Evolutionary conservation across 2,329 filamentous ascomycete genomes (phyloP).

Genomic region (Exutisphaerella laricina): DNA sequence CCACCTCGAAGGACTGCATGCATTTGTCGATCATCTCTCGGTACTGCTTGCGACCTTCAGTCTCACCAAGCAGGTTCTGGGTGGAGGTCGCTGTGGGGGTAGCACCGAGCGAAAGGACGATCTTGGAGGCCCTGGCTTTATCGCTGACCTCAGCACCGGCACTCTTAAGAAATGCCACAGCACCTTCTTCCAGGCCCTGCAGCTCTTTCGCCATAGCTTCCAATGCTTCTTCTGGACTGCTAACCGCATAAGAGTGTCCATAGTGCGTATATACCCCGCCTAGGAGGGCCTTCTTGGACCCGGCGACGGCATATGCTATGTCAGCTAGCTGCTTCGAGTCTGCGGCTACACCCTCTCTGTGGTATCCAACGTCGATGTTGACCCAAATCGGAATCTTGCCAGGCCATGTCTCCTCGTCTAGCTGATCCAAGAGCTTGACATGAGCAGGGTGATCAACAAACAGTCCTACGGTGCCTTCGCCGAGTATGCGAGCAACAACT

Average conservation of each 20-base stretch:
- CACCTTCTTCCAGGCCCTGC: slow-evolving; percentile 46
- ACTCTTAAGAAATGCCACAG: slow-evolving; percentile 31
- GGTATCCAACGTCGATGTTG: slow-evolving; percentile 69
- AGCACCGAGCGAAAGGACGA: slow-evolving; percentile 65
- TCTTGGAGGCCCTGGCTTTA: slow-evolving; percentile 22
- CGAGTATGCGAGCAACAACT: slow-evolving; percentile 51
- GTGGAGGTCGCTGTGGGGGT: slow-evolving; percentile 67
- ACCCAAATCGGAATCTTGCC: slow-evolving; percentile 56
- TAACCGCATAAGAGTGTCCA: slow-evolving; percentile 61
- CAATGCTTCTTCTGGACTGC: slow-evolving; percentile 54
- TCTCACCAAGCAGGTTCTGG: slow-evolving; percentile 50
- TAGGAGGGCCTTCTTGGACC: slow-evolving; percentile 43
- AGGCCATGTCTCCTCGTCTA: slow-evolving; percentile 40
- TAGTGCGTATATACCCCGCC: slow-evolving; percentile 68
- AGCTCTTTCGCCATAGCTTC: slow-evolving; percentile 57
- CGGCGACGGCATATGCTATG: slow-evolving; percentile 47
- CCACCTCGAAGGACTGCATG: slow-evolving; percentile 43
- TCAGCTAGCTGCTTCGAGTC: slow-evolving; percentile 42
- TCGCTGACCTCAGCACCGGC: slow-evolving; percentile 14
- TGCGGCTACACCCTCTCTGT: slow-evolving; percentile 62
- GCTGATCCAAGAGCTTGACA: slow-evolving; percentile 46
- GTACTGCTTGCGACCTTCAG: slow-evolving; percentile 34
- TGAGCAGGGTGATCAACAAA: slow-evolving; percentile 66
- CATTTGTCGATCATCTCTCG: slow-evolving; percentile 33
- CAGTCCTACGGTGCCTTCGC: slow-evolving; percentile 53